These are phyloP conservation scores for Boechera divaricarpa DNA, from an alignment of 345 rosid genomes.

Conservation along the genomic window DNA sequence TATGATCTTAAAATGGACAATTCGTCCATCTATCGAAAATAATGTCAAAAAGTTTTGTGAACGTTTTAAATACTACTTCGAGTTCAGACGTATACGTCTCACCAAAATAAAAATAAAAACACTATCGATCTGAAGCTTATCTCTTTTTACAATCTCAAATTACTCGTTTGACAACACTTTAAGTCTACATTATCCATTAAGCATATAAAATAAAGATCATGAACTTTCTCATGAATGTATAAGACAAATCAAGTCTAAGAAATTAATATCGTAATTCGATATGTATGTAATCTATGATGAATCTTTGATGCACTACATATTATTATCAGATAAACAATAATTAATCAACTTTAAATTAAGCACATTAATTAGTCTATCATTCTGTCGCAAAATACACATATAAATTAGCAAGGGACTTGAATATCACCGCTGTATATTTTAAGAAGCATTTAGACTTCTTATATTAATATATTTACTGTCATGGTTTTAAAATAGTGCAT, in stretches of 20 bases:
- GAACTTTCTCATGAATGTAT: slow-evolving; percentile 16
- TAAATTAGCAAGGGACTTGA: neutral
- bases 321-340: neutral
- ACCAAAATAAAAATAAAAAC: slow-evolving; percentile 1
- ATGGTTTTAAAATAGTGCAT: neutral
- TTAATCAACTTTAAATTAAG: slow-evolving; percentile 27
- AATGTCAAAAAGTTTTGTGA: slow-evolving; percentile 9
- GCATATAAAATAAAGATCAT: neutral
- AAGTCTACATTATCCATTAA: slow-evolving; percentile 14
- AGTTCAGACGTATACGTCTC: slow-evolving; percentile 30
- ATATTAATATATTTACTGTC: no score
- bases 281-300: neutral
- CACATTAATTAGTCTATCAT: neutral
- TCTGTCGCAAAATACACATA: neutral
- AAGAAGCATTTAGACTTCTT: neutral
- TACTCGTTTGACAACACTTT: slow-evolving; percentile 15
- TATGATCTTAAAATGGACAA: slow-evolving; percentile 32
- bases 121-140: slow-evolving; percentile 13
- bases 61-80: slow-evolving; percentile 27
- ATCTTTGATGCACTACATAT: neutral
- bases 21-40: slow-evolving; percentile 23
- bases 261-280: neutral
- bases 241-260: slow-evolving; percentile 4
- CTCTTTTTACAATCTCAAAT: slow-evolving; percentile 9
- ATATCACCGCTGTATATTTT: neutral